Evolutionary conservation across 2,329 filamentous ascomycete genomes (phyloP).

Genomic region (Nothophaeocryptopus gaeumannii): DNA sequence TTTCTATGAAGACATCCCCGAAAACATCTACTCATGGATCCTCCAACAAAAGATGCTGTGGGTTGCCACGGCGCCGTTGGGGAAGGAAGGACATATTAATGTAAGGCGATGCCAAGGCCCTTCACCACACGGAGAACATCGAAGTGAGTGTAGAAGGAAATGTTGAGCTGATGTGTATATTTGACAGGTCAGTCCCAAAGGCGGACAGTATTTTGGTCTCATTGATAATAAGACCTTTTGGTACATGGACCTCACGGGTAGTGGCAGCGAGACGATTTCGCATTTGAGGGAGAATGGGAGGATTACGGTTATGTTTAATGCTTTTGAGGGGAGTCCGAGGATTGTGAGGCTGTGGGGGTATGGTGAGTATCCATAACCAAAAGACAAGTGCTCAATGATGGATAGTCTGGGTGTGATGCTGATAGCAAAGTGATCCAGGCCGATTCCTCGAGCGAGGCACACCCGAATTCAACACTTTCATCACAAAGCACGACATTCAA

Average conservation of each 20-base stretch:
- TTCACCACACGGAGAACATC: too few species aligned
- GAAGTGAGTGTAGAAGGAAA: too few species aligned
- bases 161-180: too few species aligned
- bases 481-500: slow-evolving; percentile 34
- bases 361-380: too few species aligned
- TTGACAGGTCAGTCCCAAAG: slow-evolving; percentile 42
- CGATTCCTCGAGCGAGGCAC: slow-evolving; percentile 39
- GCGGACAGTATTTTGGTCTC: slow-evolving; percentile 44
- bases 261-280: slow-evolving; percentile 44
- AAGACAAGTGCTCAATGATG: too few species aligned
- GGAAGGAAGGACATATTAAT: slow-evolving; percentile 43
- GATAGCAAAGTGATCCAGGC: slow-evolving; percentile 15
- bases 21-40: slow-evolving; percentile 42
- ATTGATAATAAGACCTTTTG: slow-evolving; percentile 41
- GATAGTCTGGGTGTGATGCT: slow-evolving; percentile 39
- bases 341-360: slow-evolving; percentile 46
- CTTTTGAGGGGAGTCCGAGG: slow-evolving; percentile 41
- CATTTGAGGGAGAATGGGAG: slow-evolving; percentile 47
- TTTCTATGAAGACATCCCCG: slow-evolving; percentile 44
- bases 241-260: slow-evolving; percentile 46
- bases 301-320: slow-evolving; percentile 44
- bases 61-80: slow-evolving; percentile 44
- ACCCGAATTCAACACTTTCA: slow-evolving; percentile 34
- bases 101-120: too few species aligned
- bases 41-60: slow-evolving; percentile 45